Percentiles rank a stretch among this genome's conserved stretches.
Evolutionary conservation across 345 rosid genomes (phyloP).

Genomic region (Lagerstroemia speciosa): DNA sequence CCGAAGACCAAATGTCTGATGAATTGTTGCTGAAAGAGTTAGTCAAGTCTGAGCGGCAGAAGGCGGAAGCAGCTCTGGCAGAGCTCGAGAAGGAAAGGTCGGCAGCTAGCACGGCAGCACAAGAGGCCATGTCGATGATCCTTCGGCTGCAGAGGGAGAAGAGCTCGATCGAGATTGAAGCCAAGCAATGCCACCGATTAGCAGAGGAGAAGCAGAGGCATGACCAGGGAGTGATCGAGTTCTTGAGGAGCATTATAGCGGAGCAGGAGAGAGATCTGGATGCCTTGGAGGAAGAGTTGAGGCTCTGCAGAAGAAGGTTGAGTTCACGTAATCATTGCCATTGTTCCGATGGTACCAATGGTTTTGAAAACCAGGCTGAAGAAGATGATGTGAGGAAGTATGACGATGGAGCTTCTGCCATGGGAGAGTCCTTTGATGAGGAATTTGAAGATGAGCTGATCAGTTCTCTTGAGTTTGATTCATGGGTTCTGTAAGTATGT

Average conservation of each 20-base stretch:
- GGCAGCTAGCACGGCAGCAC: conserved; percentile 65
- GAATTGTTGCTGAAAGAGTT: conserved; percentile 42
- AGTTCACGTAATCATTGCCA: neutral
- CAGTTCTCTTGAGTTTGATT: conserved; percentile 15
- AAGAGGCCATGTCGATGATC: conserved; percentile 85
- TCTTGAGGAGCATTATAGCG: conserved; percentile 42
- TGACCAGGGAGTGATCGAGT: conserved; percentile 51
- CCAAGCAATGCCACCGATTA: conserved; percentile 45
- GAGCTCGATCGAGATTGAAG: conserved; percentile 46
- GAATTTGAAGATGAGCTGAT: conserved; percentile 8
- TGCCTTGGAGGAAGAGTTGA: conserved; percentile 29
- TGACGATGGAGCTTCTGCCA: conserved; percentile 17
- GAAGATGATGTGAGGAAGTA: conserved; percentile 11
- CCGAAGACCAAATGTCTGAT: conserved; percentile 53
- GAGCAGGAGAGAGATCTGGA: conserved; percentile 34
- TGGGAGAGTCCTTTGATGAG: neutral
- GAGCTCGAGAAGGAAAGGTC: conserved; percentile 75
- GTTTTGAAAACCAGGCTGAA: conserved; percentile 11
- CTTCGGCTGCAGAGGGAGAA: conserved; percentile 63
- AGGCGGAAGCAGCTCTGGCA: conserved; percentile 25
- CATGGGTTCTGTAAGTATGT: conserved; percentile 6
- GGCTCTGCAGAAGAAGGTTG: conserved; percentile 17
- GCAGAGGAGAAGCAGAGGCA: conserved; percentile 48
- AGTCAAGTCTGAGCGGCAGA: conserved; percentile 50
- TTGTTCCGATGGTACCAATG: neutral